These are phyloP conservation scores for Aureobasidium musti DNA, from an alignment of 2,329 filamentous ascomycete genomes.

Conservation along the genomic window DNA sequence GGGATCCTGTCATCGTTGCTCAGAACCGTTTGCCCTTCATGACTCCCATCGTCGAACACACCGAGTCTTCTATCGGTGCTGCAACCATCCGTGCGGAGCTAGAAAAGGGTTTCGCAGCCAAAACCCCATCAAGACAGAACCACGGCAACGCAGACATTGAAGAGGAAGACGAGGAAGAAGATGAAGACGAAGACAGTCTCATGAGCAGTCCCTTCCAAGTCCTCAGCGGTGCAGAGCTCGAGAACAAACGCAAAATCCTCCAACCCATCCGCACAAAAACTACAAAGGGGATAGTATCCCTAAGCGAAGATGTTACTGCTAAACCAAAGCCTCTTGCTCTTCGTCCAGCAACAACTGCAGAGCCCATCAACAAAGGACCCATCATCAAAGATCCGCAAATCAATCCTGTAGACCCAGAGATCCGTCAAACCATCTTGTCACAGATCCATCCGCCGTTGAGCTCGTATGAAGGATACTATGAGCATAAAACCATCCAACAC, in stretches of 20 bases:
- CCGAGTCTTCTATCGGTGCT: constrained; percentile 79
- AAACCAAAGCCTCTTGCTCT: constrained; percentile 37
- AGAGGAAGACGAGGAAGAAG: constrained; percentile 38
- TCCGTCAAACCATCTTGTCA: constrained; percentile 73
- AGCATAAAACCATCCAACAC: constrained; percentile 65
- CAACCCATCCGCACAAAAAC: constrained; percentile 56
- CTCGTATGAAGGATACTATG: constrained; percentile 77
- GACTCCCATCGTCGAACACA: constrained; percentile 97
- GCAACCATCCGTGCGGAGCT: constrained; percentile 60
- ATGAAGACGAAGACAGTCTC: constrained; percentile 52
- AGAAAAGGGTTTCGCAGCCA: constrained; percentile 61
- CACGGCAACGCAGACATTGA: constrained; percentile 43
- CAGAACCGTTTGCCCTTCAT: constrained; percentile 96
- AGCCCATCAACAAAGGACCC: constrained; percentile 58
- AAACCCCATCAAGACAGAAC: constrained; percentile 71
- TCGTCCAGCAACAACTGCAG: constrained; percentile 36
- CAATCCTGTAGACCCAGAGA: constrained; percentile 79
- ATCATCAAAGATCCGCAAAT: constrained; percentile 82
- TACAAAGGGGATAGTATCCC: constrained; percentile 48
- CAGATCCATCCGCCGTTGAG: constrained; percentile 71
- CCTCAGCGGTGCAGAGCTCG: constrained; percentile 50
- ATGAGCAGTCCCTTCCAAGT: constrained; percentile 72
- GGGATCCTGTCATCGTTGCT: constrained; percentile 74
- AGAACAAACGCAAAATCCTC: constrained; percentile 49
- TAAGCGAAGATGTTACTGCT: constrained; percentile 33